Evolutionary conservation across 1,284 basidiomycete species (phyloP), one percentile per base, ranked within the genome.

Genomic region (Meira miltonrushii): DNA sequence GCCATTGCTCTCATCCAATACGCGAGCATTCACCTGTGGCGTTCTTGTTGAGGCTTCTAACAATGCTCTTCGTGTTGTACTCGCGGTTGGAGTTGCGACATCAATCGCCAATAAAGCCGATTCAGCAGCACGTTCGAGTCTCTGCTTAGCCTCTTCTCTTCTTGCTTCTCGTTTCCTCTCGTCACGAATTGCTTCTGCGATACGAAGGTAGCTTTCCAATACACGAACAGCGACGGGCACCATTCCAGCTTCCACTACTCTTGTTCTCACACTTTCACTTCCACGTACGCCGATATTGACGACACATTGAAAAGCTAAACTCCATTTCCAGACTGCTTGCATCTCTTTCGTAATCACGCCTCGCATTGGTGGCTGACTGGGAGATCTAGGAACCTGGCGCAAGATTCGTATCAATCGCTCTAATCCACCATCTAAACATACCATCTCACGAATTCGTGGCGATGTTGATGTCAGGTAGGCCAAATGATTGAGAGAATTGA

Each of bases 261-360:
- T 83, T 57, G 88, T 89, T 46, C 94, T 83, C 48, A 79, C 73
- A 19, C 85, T 84, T 78, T 98, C 94, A 65, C 87, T 90, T n/a
- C 95, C 95, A 40, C 94, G 84, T 0, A 99, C 93, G 49, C 95
- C 94, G 69, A 98, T 92, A 79, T 98, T 97, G 68, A 95, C 92
- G 48, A 97, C 87, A 75, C 92, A 96, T 76, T 97, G 93, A 77
- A 99, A 95, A 0, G 94, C 94, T 13, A 76, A 63, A 46, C 66
- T 72, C 75, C 75, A 78, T 64, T 78, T 76, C 75, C 75, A 78
- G 28, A 74, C 69, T 25, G 67, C 63, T 49, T 76, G 74, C 65
- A 76, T 67, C 60, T 75, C 72, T 52, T 69, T 71, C 52, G 72
- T 66, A 62, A 64, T 2, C 64, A 67, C 0, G 62, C 61, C 44